Evolutionary conservation across 2,329 filamentous ascomycete genomes (phyloP), one percentile per base, ranked within the genome.

Genomic region (Aspergillus pseudoviridinutans): DNA sequence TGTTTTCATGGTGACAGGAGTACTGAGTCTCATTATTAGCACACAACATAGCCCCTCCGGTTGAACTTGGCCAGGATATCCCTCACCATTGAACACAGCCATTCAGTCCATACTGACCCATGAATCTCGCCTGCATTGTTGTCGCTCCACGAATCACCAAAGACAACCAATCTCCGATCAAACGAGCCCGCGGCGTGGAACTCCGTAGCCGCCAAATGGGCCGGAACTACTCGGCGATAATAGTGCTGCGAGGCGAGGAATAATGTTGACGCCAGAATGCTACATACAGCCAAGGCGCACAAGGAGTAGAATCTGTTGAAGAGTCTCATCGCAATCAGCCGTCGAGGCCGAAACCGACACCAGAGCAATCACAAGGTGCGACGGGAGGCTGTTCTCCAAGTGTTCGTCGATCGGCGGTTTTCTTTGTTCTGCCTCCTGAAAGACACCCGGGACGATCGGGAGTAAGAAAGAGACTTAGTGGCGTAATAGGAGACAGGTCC

Each of bases 101-200:
- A 68, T 58, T 73, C 69, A 22, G 70, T 71, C 70, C 72, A 75
- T 24, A 71, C 62, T 49, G 59, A 61, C 3, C 68, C 71, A 50
- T 68, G 66, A 8, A 57, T 50, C 12, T 66, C 63, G 42, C 66
- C 65, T 3, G 66, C 66, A 59, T 70, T 65, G 57, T 67, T 69
- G 50, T 74, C 72, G 49, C 72, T 74, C 74, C 71, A 75, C 8
- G 74, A 71, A 61, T 76, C 73, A 5, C 74, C 73, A 62, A 75
- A 76, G 6, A 74, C 68, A 3, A 75, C 71, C 55, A 76, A 60
- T 53, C 70, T 63, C 44, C 65, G 66, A 38, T 70, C 62, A 57
- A 66, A 71, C 25, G 61, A 53, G 3, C 51, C 55, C 8, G 64
- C 55, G 8, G 65, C 56, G 49, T 64, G 60, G 42, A 69, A 69